Evolutionary conservation across 192 early-diverging fungal genomes (phyloP), one percentile per base, ranked within the genome.

Genomic region (Backusella mclennaniae): DNA sequence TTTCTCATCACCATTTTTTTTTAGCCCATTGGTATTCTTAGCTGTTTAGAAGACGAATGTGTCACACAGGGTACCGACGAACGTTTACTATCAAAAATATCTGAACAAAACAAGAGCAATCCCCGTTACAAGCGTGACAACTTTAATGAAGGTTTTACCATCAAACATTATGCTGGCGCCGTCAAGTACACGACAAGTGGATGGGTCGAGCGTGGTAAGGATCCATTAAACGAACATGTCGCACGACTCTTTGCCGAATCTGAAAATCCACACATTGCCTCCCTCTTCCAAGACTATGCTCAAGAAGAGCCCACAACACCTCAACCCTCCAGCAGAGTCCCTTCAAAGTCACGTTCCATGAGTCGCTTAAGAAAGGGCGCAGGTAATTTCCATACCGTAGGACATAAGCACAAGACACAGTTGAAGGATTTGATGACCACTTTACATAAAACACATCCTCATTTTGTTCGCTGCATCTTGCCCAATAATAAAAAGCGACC

Each of bases 161-260:
- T 99, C 42, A 89, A 94, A 49, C 98, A 99, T 80, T 99, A 98
- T 80, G 98, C 98, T 41, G 97, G 93, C 56, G 90, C 94, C 75
- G 98, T 99, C 36, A 95, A 98, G 78, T 99, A 99, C 80, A 91
- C 87, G 76, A 94, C 92, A 4, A 76, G 84, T 15, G 96, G 95
- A 33, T 99, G 97, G 97, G 85, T 99, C 11, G 94, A 98, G 82
- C 98, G 97, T 87, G 98, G 98, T 90, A 98, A 97, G 85, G 98
- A 99, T 80, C 97, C 81, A 52, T 86, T 99, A 69, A 98, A 99
- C 82, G 97, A 98, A 78, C 94, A 95, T 80, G 86, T 99, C 42
- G 96, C 97, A 1, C 87, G 92, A 23, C 84, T 98, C 35, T 83
- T 99, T 49, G 96, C 95, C 46, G 88, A 90, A 56, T 97, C 96